Percentiles rank a stretch among this genome's conserved stretches.
phyloP scores from a whole-genome alignment of 495 filamentous ascomycete genomes.

The Hypoxylon lienhwacheense region DNA sequence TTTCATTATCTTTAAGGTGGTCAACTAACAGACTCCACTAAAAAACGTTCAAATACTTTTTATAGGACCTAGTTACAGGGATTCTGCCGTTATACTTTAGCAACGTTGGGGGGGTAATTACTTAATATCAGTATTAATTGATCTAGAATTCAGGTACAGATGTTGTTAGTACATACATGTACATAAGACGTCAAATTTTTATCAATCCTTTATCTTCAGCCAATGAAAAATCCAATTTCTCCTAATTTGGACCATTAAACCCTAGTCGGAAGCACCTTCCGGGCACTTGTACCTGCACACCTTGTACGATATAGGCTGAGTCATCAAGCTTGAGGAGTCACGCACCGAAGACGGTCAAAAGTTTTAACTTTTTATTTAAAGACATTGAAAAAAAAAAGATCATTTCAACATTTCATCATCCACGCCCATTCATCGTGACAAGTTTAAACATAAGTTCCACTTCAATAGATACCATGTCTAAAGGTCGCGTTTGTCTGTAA shows the following conservation, averaged over 20 bases:
- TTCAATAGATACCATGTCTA: conserved; percentile 35
- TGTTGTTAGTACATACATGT: too few species aligned
- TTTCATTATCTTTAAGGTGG: too few species aligned
- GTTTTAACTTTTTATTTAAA: background rate
- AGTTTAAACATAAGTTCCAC: background rate
- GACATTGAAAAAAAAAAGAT: background rate
- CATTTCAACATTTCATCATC: background rate
- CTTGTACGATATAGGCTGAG: background rate
- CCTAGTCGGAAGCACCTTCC: background rate
- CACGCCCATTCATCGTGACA: background rate
- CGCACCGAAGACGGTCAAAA: background rate
- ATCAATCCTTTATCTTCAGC: background rate
- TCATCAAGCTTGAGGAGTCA: too few species aligned
- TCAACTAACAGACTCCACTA: too few species aligned
- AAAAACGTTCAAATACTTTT: too few species aligned
- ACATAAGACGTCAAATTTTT: too few species aligned
- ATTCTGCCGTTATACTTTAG: too few species aligned
- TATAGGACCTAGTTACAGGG: too few species aligned
- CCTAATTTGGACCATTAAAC: background rate
- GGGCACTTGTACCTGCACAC: background rate
- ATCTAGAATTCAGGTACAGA: too few species aligned
- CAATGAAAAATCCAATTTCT: background rate
- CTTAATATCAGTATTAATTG: too few species aligned
- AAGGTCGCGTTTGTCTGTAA: conserved; percentile 52
- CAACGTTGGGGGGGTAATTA: too few species aligned